A percentile compares a stretch with the other conserved stretches of the same genome.
These are phyloP conservation scores for Candida manassasensis DNA, from an alignment of 805 yeast genomes.

Conservation along the genomic window DNA sequence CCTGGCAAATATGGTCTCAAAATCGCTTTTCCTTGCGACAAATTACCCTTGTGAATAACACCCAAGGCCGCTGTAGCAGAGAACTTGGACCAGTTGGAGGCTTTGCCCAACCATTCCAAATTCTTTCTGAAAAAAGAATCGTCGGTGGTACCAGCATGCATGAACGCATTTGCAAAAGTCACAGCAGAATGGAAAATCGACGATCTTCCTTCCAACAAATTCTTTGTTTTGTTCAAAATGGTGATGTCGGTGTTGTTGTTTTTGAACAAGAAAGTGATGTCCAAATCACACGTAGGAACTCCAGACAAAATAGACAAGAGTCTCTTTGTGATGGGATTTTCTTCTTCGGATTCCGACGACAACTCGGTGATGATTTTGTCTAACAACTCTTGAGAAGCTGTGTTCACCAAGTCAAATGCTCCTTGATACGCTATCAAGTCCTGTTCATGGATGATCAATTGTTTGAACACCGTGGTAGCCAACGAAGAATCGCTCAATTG, in stretches of 20 bases:
- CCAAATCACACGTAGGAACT: constrained; percentile 89
- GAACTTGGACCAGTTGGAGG: constrained; percentile 98
- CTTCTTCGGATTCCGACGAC: constrained; percentile 25
- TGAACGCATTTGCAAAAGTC: constrained; percentile 88
- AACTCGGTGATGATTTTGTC: constrained; percentile 47
- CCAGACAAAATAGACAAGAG: constrained; percentile 77
- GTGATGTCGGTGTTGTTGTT: constrained; percentile 84
- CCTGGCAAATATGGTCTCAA: constrained; percentile 91
- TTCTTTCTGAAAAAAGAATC: constrained; percentile 88
- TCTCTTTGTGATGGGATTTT: constrained; percentile 31
- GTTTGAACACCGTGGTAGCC: constrained; percentile 65
- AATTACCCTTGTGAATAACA: constrained; percentile 92
- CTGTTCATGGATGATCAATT: constrained; percentile 48
- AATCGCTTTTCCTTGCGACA: constrained; percentile 82
- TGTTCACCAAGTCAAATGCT: constrained; percentile 88
- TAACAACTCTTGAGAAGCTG: constrained; percentile 86
- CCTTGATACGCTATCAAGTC: constrained; percentile 77
- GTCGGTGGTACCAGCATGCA: constrained; percentile 95
- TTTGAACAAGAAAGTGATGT: constrained; percentile 79
- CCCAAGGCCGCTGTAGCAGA: constrained; percentile 98
- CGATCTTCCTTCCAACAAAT: constrained; percentile 80
- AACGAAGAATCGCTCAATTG: constrained; percentile 74
- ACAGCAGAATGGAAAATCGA: constrained; percentile 95
- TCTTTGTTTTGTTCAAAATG: constrained; percentile 76
- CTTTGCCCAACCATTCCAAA: constrained; percentile 93